phyloP scores from a whole-genome alignment of 768 basidiomycete species.

The Leccinum aurantiacum region DNA sequence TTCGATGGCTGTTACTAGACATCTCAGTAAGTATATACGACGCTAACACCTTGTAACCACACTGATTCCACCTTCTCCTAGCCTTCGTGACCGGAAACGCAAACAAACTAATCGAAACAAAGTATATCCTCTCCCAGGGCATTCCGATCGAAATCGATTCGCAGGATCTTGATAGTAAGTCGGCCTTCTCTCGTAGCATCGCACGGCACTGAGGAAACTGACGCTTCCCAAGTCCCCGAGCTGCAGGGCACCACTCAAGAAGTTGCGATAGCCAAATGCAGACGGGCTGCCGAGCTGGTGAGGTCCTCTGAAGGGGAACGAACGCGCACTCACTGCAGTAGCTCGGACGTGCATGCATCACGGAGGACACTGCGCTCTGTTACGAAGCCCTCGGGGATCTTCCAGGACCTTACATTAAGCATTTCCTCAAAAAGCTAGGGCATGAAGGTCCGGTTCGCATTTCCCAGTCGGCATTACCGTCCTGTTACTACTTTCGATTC shows the following conservation, averaged over 20 bases:
- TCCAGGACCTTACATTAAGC: constrained; percentile 97
- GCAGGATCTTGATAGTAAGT: constrained; percentile 76
- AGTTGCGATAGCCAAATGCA: constrained; percentile 86
- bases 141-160: constrained; percentile 74
- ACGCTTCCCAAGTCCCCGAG: constrained; percentile 70
- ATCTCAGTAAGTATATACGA: constrained; percentile 24
- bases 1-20: constrained; percentile 15
- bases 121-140: constrained; percentile 71
- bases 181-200: constrained; percentile 1
- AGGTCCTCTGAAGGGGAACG: too few relatives aligned
- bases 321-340: constrained; percentile 16
- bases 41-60: neutral
- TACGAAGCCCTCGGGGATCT: constrained; percentile 88
- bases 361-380: constrained; percentile 93
- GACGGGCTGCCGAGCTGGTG: constrained; percentile 79
- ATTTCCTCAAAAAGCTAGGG: constrained; percentile 81
- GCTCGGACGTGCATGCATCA: constrained; percentile 60
- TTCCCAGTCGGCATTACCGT: neutral
- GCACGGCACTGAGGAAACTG: neutral
- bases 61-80: constrained; percentile 34
- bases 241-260: constrained; percentile 91
- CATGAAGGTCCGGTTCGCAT: constrained; percentile 61
- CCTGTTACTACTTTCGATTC: neutral
- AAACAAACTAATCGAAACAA: constrained; percentile 89
- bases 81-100: constrained; percentile 95